These are phyloP conservation scores for Clavispora carvajalis DNA, from an alignment of 805 yeast genomes.

Conservation along the genomic window DNA sequence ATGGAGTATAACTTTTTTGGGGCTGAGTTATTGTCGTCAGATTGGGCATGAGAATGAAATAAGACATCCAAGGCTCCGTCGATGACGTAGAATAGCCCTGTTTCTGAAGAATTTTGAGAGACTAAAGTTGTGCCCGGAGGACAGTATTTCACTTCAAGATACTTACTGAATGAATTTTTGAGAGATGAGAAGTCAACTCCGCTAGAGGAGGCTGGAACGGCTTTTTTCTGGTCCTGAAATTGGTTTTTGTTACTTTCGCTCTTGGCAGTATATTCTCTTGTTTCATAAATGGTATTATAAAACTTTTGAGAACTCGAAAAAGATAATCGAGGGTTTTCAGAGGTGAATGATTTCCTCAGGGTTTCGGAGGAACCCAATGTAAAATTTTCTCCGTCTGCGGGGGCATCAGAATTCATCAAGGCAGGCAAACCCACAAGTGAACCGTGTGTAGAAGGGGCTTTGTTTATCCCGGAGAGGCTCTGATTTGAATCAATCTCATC, in stretches of 20 bases:
- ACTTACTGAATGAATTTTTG: slow-evolving; percentile 54
- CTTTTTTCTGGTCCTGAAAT: too few species aligned
- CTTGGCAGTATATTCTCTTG: not conserved
- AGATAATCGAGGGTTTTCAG: not conserved
- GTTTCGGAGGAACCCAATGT: slow-evolving; percentile 1
- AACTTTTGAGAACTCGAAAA: slow-evolving; percentile 18
- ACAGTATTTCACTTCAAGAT: slow-evolving; percentile 50
- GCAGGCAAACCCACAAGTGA: slow-evolving; percentile 27
- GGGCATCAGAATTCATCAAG: slow-evolving; percentile 13
- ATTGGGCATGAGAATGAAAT: not conserved
- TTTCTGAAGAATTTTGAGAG: slow-evolving; percentile 57
- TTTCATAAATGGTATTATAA: slow-evolving; percentile 26
- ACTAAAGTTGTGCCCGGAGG: slow-evolving; percentile 53
- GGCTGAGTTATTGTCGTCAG: slow-evolving; percentile 1
- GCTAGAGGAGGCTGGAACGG: not conserved
- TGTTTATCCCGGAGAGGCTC: slow-evolving; percentile 1
- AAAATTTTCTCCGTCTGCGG: slow-evolving; percentile 11
- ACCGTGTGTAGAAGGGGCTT: slow-evolving; percentile 21
- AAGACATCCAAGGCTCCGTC: slow-evolving; percentile 69
- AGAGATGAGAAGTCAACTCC: slow-evolving; percentile 43
- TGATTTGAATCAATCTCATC: slow-evolving; percentile 24
- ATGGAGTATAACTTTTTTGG: slow-evolving; percentile 50
- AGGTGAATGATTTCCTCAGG: not conserved
- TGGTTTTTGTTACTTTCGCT: too few species aligned
- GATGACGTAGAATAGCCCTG: slow-evolving; percentile 76